Percentiles rank a stretch among this genome's conserved stretches.
phyloP scores from a whole-genome alignment of 1,139 yeast genomes.

The Komagataea norvegica region DNA sequence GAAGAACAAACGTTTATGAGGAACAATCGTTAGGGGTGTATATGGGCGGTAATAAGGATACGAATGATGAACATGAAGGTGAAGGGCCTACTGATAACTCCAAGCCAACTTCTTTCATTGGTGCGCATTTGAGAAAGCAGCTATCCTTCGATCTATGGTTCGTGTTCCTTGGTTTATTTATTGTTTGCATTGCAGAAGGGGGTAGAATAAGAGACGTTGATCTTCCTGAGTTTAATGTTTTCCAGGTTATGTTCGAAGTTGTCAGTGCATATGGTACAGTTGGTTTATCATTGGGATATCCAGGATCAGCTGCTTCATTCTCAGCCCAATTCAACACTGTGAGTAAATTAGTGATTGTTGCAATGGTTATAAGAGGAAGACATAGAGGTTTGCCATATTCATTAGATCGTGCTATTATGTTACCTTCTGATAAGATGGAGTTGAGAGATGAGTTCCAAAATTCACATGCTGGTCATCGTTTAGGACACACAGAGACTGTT shows the following conservation, averaged over 20 bases:
- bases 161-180: constrained; percentile 76
- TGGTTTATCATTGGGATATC: constrained; percentile 83
- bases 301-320: constrained; percentile 61
- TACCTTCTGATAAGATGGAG: constrained; percentile 69
- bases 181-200: constrained; percentile 85
- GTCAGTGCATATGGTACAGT: constrained; percentile 96
- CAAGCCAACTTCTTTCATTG: constrained; percentile 55
- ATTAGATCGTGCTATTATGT: constrained; percentile 88
- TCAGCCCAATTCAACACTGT: constrained; percentile 65
- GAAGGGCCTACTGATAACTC: constrained; percentile 4
- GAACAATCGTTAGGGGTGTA: constrained; percentile 92
- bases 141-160: constrained; percentile 95
- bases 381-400: constrained; percentile 96
- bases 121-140: constrained; percentile 87
- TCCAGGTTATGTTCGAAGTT: constrained; percentile 76
- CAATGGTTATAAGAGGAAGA: constrained; percentile 89
- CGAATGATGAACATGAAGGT: constrained; percentile 14
- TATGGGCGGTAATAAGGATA: constrained; percentile 36
- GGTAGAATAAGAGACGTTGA: constrained; percentile 43
- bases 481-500: constrained; percentile 20
- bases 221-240: constrained; percentile 55
- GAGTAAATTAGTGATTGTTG: constrained; percentile 80
- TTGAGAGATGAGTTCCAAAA: constrained; percentile 67
- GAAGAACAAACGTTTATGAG: constrained; percentile 96
- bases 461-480: constrained; percentile 38